Conservation (phyloP, 257 asterid species). For the Solanum verrucosum region DNA sequence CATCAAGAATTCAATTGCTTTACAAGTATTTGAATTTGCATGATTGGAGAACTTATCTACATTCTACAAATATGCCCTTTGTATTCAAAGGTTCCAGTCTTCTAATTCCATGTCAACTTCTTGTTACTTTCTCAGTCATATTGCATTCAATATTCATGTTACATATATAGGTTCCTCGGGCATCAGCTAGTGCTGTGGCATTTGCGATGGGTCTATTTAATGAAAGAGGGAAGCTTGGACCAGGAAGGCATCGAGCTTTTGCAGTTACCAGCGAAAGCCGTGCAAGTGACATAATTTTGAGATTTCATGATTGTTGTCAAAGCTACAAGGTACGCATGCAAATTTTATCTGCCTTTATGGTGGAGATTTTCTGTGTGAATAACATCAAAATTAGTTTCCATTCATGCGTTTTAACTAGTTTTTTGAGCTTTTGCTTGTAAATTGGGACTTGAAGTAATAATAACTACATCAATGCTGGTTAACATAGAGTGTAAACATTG, state of each 20-base stretch:
- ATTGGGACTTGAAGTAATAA: background rate
- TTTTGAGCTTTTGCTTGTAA: background rate
- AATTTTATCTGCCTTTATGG: background rate
- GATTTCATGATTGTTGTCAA: constrained; percentile 95
- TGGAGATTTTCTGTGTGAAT: background rate
- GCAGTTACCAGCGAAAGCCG: constrained; percentile 94
- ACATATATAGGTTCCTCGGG: constrained; percentile 60
- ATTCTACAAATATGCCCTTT: background rate
- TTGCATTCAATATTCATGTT: background rate
- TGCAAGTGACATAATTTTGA: constrained; percentile 80
- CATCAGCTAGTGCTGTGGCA: constrained; percentile 97
- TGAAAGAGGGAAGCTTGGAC: constrained; percentile 77
- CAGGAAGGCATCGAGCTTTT: constrained; percentile 81
- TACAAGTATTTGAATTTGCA: background rate
- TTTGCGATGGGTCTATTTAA: constrained; percentile 96
- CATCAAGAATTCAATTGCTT: background rate
- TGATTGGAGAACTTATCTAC: background rate
- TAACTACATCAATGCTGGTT: background rate
- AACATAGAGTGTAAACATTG: background rate
- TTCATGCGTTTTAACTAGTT: background rate
- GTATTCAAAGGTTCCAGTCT: background rate
- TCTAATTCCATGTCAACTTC: background rate
- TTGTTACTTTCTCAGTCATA: background rate
- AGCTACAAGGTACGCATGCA: constrained; percentile 65
- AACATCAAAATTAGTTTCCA: background rate